phyloP scores from a whole-genome alignment of 2,329 filamentous ascomycete species.

The Fusarium sp. region DNA sequence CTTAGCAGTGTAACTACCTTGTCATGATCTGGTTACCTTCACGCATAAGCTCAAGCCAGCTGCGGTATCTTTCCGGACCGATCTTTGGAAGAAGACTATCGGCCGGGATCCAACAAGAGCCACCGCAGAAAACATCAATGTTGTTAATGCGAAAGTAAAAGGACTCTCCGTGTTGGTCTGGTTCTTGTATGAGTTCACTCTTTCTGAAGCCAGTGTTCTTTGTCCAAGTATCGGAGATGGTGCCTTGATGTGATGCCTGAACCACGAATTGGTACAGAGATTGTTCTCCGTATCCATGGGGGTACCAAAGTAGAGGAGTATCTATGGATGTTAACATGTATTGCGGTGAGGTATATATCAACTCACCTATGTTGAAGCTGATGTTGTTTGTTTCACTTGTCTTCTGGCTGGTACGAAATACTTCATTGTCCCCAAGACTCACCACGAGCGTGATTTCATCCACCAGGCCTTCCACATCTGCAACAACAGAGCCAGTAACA shows the following conservation, averaged over 20 bases:
- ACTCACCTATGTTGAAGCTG: background rate
- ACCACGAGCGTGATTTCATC: background rate
- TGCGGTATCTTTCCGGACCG: slow-evolving; percentile 63
- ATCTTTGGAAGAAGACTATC: slow-evolving; percentile 76
- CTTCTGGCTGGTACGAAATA: background rate
- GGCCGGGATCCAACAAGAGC: slow-evolving; percentile 83
- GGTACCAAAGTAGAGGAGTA: background rate
- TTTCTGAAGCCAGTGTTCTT: slow-evolving; percentile 10
- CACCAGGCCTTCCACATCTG: background rate
- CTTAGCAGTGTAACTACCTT: slow-evolving; percentile 18
- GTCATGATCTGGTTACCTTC: slow-evolving; percentile 53
- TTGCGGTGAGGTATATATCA: no score
- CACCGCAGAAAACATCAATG: slow-evolving; percentile 78
- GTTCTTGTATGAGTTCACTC: slow-evolving; percentile 44
- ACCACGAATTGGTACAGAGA: slow-evolving; percentile 14
- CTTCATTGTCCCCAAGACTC: background rate
- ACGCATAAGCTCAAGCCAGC: slow-evolving; percentile 79
- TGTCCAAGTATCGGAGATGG: background rate
- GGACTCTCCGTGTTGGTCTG: slow-evolving; percentile 72
- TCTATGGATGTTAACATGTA: background rate
- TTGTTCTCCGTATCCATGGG: slow-evolving; percentile 25
- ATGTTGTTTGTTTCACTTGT: background rate
- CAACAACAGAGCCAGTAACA: background rate
- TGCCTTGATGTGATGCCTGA: background rate
- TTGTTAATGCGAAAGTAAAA: slow-evolving; percentile 82